phyloP scores from a whole-genome alignment of 345 rosid species.

The Garcia nutans region DNA sequence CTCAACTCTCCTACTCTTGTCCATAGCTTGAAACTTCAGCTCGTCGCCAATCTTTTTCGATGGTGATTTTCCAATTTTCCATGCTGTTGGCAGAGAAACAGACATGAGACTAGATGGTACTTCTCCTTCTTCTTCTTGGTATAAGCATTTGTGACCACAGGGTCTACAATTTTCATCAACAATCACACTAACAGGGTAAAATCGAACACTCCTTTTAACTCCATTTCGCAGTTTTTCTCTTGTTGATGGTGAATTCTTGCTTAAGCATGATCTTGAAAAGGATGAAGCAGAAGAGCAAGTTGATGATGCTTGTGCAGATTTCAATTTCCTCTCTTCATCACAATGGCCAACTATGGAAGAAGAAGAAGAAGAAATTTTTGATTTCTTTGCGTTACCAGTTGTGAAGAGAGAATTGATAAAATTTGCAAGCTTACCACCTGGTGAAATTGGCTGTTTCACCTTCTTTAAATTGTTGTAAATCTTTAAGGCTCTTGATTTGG shows the following conservation, averaged over 20 bases:
- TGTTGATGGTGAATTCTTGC: constrained; percentile 60
- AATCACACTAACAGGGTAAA: constrained; percentile 66
- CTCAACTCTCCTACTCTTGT: constrained; percentile 40
- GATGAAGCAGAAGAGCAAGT: constrained; percentile 82
- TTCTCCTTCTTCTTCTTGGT: constrained; percentile 26
- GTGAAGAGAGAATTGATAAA: constrained; percentile 75
- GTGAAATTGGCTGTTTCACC: constrained; percentile 84
- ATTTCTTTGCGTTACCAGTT: constrained; percentile 42
- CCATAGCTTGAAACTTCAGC: constrained; percentile 8
- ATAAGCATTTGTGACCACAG: constrained; percentile 46
- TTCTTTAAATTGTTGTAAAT: constrained; percentile 59
- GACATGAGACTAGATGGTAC: constrained; percentile 26
- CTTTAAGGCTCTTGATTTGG: constrained; percentile 60
- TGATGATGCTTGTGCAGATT: constrained; percentile 48
- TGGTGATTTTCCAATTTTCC: constrained; percentile 47
- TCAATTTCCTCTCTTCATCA: constrained; percentile 36
- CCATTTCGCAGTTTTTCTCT: constrained; percentile 56
- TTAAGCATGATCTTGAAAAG: constrained; percentile 75
- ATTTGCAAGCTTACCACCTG: constrained; percentile 58
- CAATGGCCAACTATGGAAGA: constrained; percentile 28
- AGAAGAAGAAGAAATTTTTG: constrained; percentile 27
- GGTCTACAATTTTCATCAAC: constrained; percentile 70
- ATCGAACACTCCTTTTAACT: constrained; percentile 59
- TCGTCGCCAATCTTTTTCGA: constrained; percentile 30
- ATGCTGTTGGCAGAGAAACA: constrained; percentile 38